A percentile compares a stretch with the other conserved stretches of the same genome.
These are phyloP conservation scores for Terfezia claveryi DNA, from an alignment of 495 filamentous ascomycete genomes.

Conservation along the genomic window DNA sequence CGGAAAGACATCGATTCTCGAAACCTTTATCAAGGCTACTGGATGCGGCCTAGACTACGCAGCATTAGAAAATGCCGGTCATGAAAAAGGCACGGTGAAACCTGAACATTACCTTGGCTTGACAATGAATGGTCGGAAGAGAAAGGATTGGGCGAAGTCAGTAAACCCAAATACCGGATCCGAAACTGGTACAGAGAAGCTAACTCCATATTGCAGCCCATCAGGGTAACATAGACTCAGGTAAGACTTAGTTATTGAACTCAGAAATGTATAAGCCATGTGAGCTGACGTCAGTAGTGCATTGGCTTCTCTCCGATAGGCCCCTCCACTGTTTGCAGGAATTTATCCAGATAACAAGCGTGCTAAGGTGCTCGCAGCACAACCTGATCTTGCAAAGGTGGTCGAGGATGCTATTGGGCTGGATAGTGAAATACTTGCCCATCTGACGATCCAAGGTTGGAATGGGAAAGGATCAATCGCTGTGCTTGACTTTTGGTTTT, in stretches of 20 bases:
- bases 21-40: conserved; percentile 10
- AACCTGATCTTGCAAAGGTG: conserved; percentile 8
- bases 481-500: neutral
- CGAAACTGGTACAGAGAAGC: conserved; percentile 5
- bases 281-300: neutral
- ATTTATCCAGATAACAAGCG: conserved; percentile 4
- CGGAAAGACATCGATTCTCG: conserved; percentile 8
- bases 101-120: conserved; percentile 12
- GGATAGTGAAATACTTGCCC: conserved; percentile 8
- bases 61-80: conserved; percentile 8
- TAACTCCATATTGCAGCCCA: conserved; percentile 9
- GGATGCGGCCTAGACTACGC: conserved; percentile 11
- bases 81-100: conserved; percentile 6
- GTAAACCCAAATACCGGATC: conserved; percentile 3
- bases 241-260: no score
- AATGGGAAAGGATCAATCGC: neutral
- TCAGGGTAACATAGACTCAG: no score
- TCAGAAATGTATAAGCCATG: no score
- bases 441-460: conserved; percentile 11
- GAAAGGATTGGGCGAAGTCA: conserved; percentile 12
- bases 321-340: conserved; percentile 10
- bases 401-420: conserved; percentile 14
- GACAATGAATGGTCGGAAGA: conserved; percentile 9
- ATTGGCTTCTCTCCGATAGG: conserved; percentile 13
- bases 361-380: conserved; percentile 6